Conservation (phyloP, 2,329 filamentous ascomycete species). For the Apiospora malaysiana region DNA sequence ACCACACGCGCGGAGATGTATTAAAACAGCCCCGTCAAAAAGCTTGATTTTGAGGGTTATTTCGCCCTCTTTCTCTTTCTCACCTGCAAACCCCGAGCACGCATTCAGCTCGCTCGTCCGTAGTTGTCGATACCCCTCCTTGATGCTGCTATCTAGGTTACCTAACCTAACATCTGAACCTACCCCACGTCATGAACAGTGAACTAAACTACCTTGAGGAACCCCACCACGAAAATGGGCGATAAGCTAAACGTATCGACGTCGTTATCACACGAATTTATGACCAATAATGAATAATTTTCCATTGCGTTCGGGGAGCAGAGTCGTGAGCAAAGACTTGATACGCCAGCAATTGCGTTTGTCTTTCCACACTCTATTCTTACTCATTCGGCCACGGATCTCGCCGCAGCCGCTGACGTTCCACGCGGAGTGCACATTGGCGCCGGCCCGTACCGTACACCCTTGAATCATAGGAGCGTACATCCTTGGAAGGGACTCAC, state of each 20-base stretch:
- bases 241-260: not conserved
- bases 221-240: slow-evolving; percentile 4
- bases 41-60: not conserved
- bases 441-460: too few relatives aligned
- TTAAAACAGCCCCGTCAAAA: not conserved
- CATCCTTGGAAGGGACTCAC: too few relatives aligned
- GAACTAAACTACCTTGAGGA: slow-evolving; percentile 5
- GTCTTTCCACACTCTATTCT: not conserved
- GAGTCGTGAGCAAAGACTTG: not conserved
- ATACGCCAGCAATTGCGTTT: not conserved
- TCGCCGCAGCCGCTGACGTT: not conserved
- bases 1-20: not conserved
- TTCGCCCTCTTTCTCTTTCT: not conserved
- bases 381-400: not conserved
- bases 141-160: slow-evolving; percentile 6
- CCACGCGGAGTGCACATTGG: too few relatives aligned
- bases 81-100: not conserved
- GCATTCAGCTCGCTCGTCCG: not conserved
- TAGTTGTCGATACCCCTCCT: not conserved
- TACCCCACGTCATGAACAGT: slow-evolving; percentile 4
- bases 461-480: too few relatives aligned
- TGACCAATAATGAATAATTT: not conserved
- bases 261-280: not conserved
- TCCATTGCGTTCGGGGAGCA: not conserved
- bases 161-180: not conserved